Evolutionary conservation across 2,329 filamentous ascomycete species (phyloP), one percentile per base, ranked within the genome.

Genomic region (Coniella lustricola): DNA sequence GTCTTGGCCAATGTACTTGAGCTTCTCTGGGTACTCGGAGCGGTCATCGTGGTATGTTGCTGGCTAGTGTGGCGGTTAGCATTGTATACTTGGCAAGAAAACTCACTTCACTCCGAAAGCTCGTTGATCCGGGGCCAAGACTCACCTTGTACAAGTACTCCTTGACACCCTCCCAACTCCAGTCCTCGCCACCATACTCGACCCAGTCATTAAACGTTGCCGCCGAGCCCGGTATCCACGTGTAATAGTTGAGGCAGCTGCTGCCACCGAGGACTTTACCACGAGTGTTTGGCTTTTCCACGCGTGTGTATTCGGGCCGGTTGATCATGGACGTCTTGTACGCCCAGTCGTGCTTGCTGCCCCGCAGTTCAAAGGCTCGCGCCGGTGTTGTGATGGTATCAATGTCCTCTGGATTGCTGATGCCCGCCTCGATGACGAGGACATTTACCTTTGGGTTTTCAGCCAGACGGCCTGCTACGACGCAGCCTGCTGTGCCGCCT

Each of bases 151-250:
- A 67, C 7, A 82, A 64, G 54, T 81, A 81, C 7, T 68, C 64
- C 3, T 71, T 64, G 34, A 68, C 64, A 8, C 60, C 65, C 2
- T 79, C 69, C 74, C 76, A 82, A 0, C 66, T 80, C 80, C 80
- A 84, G 41, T 76, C 70, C 56, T 86, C 79, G 5, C 86, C 87
- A 42, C 85, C 85, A 31, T 76, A 77, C 63, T 86, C 85, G n/a
- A 80, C 81, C 70, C 84, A 77, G 17, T 83, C 82, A 59, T 90
- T 75, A 55, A 78, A 83, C 0, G 78, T 82, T 3, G 69, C 68
- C 46, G 73, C 72, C 48, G 70, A 75, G 2, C 79, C 80, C 1
- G 73, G 77, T 4, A 81, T 68, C 79, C 79, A 84, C 13, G 78
- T 81, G 61, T 76, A 82, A 60, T 83, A 84, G 64, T 84, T 84